Conservation (phyloP, 1,139 yeast genomes). For the Taphrina pruni region DNA sequence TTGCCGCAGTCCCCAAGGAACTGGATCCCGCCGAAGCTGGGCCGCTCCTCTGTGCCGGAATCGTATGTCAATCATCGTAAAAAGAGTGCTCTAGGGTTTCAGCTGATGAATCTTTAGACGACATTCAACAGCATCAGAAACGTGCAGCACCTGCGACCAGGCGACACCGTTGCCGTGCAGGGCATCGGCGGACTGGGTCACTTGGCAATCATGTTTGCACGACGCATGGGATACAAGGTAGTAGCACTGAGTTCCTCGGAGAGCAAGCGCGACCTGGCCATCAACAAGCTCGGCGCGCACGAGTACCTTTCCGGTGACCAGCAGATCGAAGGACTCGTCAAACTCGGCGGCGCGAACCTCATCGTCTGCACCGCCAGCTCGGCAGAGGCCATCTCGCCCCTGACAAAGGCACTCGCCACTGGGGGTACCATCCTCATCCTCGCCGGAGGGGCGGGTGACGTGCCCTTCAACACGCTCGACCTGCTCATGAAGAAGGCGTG, state of each 20-base stretch:
- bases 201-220: constrained; percentile 55
- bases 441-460: constrained; percentile 23
- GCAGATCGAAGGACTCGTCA: constrained; percentile 24
- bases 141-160: constrained; percentile 48
- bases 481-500: constrained; percentile 21
- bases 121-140: constrained; percentile 31
- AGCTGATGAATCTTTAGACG: constrained; percentile 31
- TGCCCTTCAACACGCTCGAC: constrained; percentile 8
- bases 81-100: too few relatives aligned
- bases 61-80: constrained; percentile 48
- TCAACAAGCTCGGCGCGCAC: constrained; percentile 46
- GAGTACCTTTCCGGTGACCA: constrained; percentile 25
- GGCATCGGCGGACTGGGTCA: constrained; percentile 58
- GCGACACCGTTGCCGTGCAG: constrained; percentile 53
- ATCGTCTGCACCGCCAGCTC: constrained; percentile 28
- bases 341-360: constrained; percentile 29
- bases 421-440: constrained; percentile 24
- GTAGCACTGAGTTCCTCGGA: constrained; percentile 53
- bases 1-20: constrained; percentile 49
- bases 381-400: constrained; percentile 12
- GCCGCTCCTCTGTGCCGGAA: constrained; percentile 55
- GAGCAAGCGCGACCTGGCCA: constrained; percentile 50
- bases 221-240: constrained; percentile 55
- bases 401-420: constrained; percentile 18
- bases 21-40: constrained; percentile 55